phyloP scores from a whole-genome alignment of 2,329 filamentous ascomycete genomes.

The Alternaria sp. region DNA sequence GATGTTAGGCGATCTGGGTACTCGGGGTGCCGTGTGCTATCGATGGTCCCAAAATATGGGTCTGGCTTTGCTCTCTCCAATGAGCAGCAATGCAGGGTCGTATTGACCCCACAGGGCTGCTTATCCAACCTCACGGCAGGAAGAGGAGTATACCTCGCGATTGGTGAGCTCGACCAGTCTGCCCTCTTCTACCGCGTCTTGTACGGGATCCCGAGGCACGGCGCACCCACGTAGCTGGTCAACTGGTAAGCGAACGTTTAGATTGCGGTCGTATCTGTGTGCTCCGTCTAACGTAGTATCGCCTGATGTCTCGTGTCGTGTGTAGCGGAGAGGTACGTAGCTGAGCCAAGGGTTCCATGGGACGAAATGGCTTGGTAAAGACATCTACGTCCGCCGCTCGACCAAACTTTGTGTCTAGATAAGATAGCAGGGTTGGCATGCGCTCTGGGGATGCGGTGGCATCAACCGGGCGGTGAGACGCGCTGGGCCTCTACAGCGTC shows the following conservation, averaged over 20 bases:
- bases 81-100: background rate
- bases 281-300: conserved; percentile 1
- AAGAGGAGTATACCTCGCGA: background rate
- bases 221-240: conserved; percentile 4
- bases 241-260: conserved; percentile 7
- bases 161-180: background rate
- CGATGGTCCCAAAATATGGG: background rate
- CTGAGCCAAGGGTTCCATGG: background rate
- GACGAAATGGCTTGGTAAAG: background rate
- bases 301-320: conserved; percentile 4
- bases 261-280: conserved; percentile 5
- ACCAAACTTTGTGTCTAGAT: background rate
- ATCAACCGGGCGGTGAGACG: conserved; percentile 19
- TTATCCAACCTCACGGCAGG: conserved; percentile 5
- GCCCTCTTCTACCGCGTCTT: background rate
- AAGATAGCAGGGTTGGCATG: background rate
- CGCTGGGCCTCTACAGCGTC: background rate
- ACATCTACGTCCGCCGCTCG: background rate
- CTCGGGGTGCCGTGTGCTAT: background rate
- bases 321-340: conserved; percentile 3
- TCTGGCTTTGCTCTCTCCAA: background rate
- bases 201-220: background rate
- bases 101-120: conserved; percentile 19
- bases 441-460: conserved; percentile 5
- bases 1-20: background rate